Evolutionary conservation across 2,329 filamentous ascomycete genomes (phyloP).

Genomic region (Torrubiellomyces zombiae): DNA sequence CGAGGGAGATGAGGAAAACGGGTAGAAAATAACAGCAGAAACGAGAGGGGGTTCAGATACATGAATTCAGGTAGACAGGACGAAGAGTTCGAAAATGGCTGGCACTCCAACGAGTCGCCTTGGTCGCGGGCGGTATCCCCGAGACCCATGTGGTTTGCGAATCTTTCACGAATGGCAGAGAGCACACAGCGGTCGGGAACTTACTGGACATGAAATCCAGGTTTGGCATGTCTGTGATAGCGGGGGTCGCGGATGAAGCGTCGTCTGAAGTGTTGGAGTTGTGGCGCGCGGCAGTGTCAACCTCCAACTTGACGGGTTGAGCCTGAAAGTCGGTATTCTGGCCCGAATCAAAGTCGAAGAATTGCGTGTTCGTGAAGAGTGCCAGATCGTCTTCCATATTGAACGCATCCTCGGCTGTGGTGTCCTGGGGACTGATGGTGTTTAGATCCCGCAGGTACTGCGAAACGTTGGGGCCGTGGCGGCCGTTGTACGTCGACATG

Average conservation of each 20-base stretch:
- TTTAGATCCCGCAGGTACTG: constrained; percentile 82
- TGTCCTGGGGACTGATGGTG: constrained; percentile 45
- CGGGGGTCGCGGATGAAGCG: constrained; percentile 20
- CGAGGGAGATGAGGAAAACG: background rate
- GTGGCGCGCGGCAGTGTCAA: constrained; percentile 12
- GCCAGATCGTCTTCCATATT: constrained; percentile 56
- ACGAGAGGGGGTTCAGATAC: background rate
- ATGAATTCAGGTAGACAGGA: no score
- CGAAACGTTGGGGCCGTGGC: constrained; percentile 73
- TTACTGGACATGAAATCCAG: constrained; percentile 35
- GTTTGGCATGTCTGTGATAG: constrained; percentile 27
- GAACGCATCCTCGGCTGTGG: constrained; percentile 37
- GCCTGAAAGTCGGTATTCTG: constrained; percentile 40
- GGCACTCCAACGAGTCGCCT: no score
- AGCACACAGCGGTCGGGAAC: constrained; percentile 12
- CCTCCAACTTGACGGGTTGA: constrained; percentile 26
- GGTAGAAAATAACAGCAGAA: constrained; percentile 2
- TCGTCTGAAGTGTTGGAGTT: constrained; percentile 20
- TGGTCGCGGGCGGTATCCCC: no score
- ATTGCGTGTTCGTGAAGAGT: constrained; percentile 69
- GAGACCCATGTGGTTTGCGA: constrained; percentile 3
- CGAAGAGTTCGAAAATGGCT: no score
- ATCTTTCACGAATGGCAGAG: constrained; percentile 3
- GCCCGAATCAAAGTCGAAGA: constrained; percentile 63
- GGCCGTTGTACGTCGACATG: constrained; percentile 62